phyloP scores from a whole-genome alignment of 352 stramenopile genomes.

The Phytopythium sindhum region DNA sequence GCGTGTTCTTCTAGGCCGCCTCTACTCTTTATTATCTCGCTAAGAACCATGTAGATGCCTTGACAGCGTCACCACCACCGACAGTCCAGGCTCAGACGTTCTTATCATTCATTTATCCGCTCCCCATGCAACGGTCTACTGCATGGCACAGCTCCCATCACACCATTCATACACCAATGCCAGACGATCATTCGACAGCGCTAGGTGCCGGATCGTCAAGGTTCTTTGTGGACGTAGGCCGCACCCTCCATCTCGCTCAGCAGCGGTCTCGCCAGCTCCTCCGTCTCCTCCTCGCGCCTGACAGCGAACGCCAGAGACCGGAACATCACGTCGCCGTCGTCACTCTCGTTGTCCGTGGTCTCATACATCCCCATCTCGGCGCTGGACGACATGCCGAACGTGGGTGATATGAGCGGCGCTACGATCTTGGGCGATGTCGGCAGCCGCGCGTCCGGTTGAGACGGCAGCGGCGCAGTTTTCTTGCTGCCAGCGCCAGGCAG shows the following conservation, averaged over 20 bases:
- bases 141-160: background rate
- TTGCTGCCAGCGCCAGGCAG: constrained; percentile 18
- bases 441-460: background rate
- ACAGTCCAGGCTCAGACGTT: too few relatives aligned
- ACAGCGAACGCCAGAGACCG: background rate
- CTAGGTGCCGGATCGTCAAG: background rate
- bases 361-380: constrained; percentile 5
- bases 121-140: too few relatives aligned
- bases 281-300: background rate
- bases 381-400: constrained; percentile 4
- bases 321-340: background rate
- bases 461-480: background rate
- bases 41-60: background rate
- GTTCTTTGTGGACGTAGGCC: background rate
- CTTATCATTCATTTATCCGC: too few relatives aligned
- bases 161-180: background rate
- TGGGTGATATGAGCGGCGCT: background rate
- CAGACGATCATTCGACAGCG: background rate
- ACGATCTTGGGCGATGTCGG: background rate
- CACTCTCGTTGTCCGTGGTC: constrained; percentile 2
- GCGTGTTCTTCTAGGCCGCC: constrained; percentile 1
- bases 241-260: background rate
- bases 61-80: background rate
- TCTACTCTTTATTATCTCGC: background rate
- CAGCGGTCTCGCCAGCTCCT: constrained; percentile 1